Evolutionary conservation across 2,329 filamentous ascomycete species (phyloP).

Genomic region (Volutella citrinella): DNA sequence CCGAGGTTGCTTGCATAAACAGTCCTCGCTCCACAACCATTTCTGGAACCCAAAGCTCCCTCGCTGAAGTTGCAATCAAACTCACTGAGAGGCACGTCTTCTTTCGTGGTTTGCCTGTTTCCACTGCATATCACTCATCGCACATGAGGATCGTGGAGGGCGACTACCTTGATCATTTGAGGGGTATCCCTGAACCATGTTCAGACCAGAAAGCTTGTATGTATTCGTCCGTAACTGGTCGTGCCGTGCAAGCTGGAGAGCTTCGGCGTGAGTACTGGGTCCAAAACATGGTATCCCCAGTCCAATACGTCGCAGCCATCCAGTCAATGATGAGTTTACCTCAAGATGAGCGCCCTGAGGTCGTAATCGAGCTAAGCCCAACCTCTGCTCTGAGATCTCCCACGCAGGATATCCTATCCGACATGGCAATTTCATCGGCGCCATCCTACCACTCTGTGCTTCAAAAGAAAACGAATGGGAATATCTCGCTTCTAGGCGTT

Average conservation of each 20-base stretch:
- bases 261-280: conserved; percentile 43
- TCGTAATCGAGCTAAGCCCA: conserved; percentile 43
- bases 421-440: conserved; percentile 3
- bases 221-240: conserved; percentile 40
- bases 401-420: conserved; percentile 32
- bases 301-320: conserved; percentile 42
- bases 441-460: conserved; percentile 27
- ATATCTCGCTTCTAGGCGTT: conserved; percentile 25
- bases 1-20: conserved; percentile 43
- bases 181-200: conserved; percentile 16
- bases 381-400: conserved; percentile 34
- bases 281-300: conserved; percentile 42
- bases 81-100: conserved; percentile 31
- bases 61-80: conserved; percentile 30
- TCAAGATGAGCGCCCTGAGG: conserved; percentile 26
- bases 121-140: conserved; percentile 42
- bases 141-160: conserved; percentile 39
- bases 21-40: conserved; percentile 42
- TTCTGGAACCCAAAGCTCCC: conserved; percentile 35
- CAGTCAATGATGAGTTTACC: conserved; percentile 29
- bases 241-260: conserved; percentile 17
- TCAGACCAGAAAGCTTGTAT: conserved; percentile 25
- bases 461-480: conserved; percentile 21
- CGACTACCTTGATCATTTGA: conserved; percentile 32
- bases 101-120: conserved; percentile 34